Base-by-base conservation (phyloP, 2,329 filamentous ascomycete genomes). In the Trichoderma atroviride region DNA sequence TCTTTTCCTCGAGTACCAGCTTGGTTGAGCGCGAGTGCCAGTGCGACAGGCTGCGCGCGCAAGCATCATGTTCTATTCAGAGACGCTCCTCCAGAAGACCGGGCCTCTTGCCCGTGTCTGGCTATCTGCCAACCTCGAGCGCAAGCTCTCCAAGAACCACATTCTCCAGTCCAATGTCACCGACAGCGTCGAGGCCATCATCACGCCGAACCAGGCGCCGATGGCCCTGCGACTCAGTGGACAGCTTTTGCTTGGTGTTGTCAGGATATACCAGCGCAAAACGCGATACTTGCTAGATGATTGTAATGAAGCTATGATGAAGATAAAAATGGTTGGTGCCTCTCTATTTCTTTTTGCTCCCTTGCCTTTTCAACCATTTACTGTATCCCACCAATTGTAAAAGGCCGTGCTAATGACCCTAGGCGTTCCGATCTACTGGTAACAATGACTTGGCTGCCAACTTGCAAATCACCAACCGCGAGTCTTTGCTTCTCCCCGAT, bases 71-170 rank as follows among this genome's bases (percentile, higher is more conserved):
- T 99, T 99, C 83, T 98, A 97, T 81, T 97, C 96, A 66, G 94
- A 97, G 85, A 94, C 93, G 68, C 88, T 99, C 70, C 88, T 99
- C 76, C 94, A 94, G 80, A 97, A 97, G 90, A 97, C 93, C 76
- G 96, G 96, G 85, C 95, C 96, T 77, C 83, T 99, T 85, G 96
- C 96, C 82, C 93, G 94, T 78, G 94, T 98, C 83, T 99, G 96
- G 96, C 88, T 98, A 71, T 97, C 96, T 37, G 94, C 96, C 84
- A 99, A 98, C 82, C 87, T 98, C 73, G 96, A 98, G 87, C 94
- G 95, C 85, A 99, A 98, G 84, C 89, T 99, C 71, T 97, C 94
- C 75, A 99, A 99, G 83, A 94, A 93, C 72, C 94, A 97, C 77
- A 96, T 98, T 74, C 81, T 99, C 73, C 93, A 97, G 79, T 95